phyloP scores from a whole-genome alignment of 164 flowering plant genomes.

The Cinnamomum micranthum region DNA sequence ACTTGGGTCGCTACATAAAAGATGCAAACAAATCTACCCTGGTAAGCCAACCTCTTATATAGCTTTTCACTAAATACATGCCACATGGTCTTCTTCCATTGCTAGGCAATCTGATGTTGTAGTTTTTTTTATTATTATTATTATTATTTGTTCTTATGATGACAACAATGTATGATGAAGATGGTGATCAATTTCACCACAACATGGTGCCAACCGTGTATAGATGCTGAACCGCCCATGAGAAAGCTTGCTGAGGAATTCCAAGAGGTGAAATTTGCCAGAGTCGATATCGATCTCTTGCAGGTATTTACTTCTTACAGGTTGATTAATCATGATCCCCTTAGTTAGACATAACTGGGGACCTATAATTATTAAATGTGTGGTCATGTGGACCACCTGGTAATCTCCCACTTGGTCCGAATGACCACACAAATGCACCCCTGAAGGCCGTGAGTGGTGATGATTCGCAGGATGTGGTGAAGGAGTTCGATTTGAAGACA shows the following conservation, averaged over 20 bases:
- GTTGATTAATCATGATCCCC: neutral
- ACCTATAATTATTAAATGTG: neutral
- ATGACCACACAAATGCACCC: too few species aligned
- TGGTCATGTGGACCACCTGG: neutral
- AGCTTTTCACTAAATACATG: neutral
- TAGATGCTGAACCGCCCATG: neutral
- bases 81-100: neutral
- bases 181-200: constrained; percentile 3
- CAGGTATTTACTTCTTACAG: neutral
- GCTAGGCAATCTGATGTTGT: neutral
- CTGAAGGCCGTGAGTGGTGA: neutral
- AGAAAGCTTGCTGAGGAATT: neutral
- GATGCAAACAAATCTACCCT: neutral
- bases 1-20: neutral
- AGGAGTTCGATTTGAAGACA: neutral
- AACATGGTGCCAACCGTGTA: neutral
- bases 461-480: neutral
- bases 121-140: too few species aligned
- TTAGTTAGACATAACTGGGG: neutral
- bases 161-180: neutral
- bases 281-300: neutral
- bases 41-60: neutral
- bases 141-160: neutral
- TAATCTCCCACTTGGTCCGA: too few species aligned
- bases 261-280: neutral